phyloP scores from a whole-genome alignment of 2,329 filamentous ascomycete genomes.

The Proliferodiscus dingleyae region DNA sequence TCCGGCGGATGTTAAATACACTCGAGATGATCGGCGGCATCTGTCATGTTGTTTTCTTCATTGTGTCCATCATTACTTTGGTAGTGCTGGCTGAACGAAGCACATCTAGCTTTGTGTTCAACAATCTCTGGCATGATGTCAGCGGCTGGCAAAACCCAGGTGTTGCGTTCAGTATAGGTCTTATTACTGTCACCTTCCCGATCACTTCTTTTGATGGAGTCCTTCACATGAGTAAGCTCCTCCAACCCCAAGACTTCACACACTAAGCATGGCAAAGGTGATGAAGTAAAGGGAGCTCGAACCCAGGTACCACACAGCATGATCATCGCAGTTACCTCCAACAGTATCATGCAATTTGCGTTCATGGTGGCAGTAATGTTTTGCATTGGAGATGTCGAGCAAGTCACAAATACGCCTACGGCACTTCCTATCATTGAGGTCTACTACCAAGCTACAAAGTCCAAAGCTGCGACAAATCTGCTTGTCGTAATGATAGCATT shows the following conservation, averaged over 20 bases:
- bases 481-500: constrained; percentile 39
- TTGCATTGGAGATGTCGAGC: constrained; percentile 31
- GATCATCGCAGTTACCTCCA: constrained; percentile 43
- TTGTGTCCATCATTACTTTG: constrained; percentile 37
- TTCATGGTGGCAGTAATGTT: constrained; percentile 31
- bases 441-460: constrained; percentile 41
- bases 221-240: constrained; percentile 32
- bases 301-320: constrained; percentile 36
- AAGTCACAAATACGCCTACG: constrained; percentile 36
- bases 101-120: constrained; percentile 23
- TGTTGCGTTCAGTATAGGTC: constrained; percentile 32
- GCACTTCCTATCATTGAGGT: constrained; percentile 46
- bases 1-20: constrained; percentile 33
- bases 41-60: constrained; percentile 40
- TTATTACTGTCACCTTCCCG: constrained; percentile 28
- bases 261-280: constrained; percentile 3
- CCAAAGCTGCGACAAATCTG: constrained; percentile 38
- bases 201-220: constrained; percentile 22
- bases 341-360: constrained; percentile 40
- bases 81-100: constrained; percentile 20
- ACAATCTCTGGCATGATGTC: constrained; percentile 22
- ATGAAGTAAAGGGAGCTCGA: constrained; percentile 40
- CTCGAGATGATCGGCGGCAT: constrained; percentile 39
- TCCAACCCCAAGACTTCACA: neutral
- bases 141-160: constrained; percentile 29